Evolutionary conservation across 2,329 filamentous ascomycete genomes (phyloP), one percentile per base, ranked within the genome.

Genomic region (Xylogone sp.): DNA sequence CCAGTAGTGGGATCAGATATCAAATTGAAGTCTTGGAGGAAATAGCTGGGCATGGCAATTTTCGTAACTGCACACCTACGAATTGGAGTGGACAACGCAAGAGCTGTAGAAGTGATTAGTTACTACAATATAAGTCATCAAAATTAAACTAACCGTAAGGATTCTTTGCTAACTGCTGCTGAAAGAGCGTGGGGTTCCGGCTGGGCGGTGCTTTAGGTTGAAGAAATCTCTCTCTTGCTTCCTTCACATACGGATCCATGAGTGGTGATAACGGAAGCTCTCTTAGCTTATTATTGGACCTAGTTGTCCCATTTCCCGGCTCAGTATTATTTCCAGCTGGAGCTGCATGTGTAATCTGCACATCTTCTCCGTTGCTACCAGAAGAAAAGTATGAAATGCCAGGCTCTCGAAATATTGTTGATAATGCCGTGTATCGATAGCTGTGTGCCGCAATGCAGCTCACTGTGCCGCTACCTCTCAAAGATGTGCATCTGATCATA

Each of bases 21-120:
- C 2, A 83, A 61, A 22, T 76, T 74, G 53, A 90, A 83, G 27
- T 79, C 72, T 50, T 87, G 79, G 3, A 89, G 69, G 62, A 90
- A 86, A 60, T 77, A 82, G 13, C 66, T 68, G 1, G 87, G 87
- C 6, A 89, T 66, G 1, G 62, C 61, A 0, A 65, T 62, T 0
- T 60, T 54, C 1, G 83, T 82, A 27, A 77, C 62, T 20, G 67
- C 61, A 60, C 85, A 88, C 51, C 65, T 59, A 49, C 87, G 82
- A 20, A 85, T 51, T 0, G 83, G 81, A 0, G 79, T 78, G 24
- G 79, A 79, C 20, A 91, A 75, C 6, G 83, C 79, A 43, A 75
- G 75, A 2, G 86, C 86, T 87, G 50, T 21, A 27, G 42, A 34
- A 58, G 18, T 19, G 43, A 27, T 42, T 44, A 52, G 46, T 49